A percentile compares a stretch with the other conserved stretches of the same genome.
Conservation (phyloP, 108 stramenopile genomes). For the Bacterosira constricta region DNA sequence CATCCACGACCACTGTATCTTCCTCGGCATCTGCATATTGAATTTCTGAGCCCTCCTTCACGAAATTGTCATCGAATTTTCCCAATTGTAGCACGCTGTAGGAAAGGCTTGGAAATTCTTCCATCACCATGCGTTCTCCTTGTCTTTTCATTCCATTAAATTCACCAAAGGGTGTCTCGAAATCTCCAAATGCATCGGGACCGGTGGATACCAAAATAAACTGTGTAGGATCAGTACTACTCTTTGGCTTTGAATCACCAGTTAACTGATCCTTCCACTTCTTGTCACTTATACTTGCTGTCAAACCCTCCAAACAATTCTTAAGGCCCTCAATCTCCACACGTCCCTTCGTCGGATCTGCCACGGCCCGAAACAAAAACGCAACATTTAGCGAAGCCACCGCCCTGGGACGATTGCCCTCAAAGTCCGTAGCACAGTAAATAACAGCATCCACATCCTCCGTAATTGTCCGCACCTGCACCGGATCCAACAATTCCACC, state of each 20-base stretch:
- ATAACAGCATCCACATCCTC: conserved; percentile 77
- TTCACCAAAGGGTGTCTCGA: conserved; percentile 83
- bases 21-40: conserved; percentile 24
- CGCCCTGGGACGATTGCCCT: conserved; percentile 77
- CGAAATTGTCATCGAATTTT: conserved; percentile 78
- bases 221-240: conserved; percentile 52
- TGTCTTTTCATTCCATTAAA: conserved; percentile 78
- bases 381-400: conserved; percentile 71
- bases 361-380: conserved; percentile 82
- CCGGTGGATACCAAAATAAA: conserved; percentile 71
- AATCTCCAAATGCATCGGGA: conserved; percentile 69
- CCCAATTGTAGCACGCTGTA: conserved; percentile 72
- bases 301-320: conserved; percentile 69
- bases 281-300: conserved; percentile 32
- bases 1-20: conserved; percentile 34
- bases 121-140: conserved; percentile 60
- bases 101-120: conserved; percentile 65
- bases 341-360: conserved; percentile 76
- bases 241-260: neutral
- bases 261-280: conserved; percentile 24
- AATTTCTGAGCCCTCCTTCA: conserved; percentile 66
- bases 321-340: conserved; percentile 85
- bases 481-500: conserved; percentile 81
- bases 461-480: conserved; percentile 68
- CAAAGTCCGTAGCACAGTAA: conserved; percentile 86